Evolutionary conservation across 2,329 filamentous ascomycete genomes (phyloP), one percentile per base, ranked within the genome.

Genomic region (Botrytis aclada): DNA sequence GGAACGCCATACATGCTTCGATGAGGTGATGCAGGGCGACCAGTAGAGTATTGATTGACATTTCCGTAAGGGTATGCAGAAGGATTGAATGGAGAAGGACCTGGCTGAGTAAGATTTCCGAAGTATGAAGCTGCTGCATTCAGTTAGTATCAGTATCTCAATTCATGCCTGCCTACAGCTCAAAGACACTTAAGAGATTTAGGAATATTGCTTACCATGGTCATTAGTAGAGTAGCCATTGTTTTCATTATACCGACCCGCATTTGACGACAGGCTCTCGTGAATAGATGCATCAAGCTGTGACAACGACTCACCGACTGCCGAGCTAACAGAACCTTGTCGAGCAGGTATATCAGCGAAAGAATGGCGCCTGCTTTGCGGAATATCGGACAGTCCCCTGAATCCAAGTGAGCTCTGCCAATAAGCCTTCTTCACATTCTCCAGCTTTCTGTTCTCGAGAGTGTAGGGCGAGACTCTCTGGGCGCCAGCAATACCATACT

Each of bases 301-400:
- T 81, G 56, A 83, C 81, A 65, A 84, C 81, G 77, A 73, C n/a
- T 90, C 89, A 66, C 85, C 85, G 22, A 47, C 37, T 70, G 89
- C 83, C 41, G 89, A 90, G 77, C 88, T 87, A 75, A 91, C 88
- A 4, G 89, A 91, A 3, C 85, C 87, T 76, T 91, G 89, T 22
- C 89, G 86, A 39, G 88, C 89, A 41, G 88, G 89, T 78, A 91
- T 86, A 77, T 90, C 90, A 69, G 89, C 93, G 79, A 96, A 93
- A 1, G 93, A 95, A 81, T 95, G 93, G 41, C 93, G 89, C 74
- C 93, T 88, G 78, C 92, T 94, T 78, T 94, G 92, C 20, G 90
- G 88, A 43, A 89, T 84, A 74, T 93, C 90, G 6, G 84, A 85
- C 37, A 88, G 76, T 25, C 87, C 85, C 62, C 88, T 86, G 79